Percentiles rank a stretch among this genome's conserved stretches.
These are phyloP conservation scores for Ceratocystis alfenasii DNA, from an alignment of 2,329 filamentous ascomycete genomes.

Conservation along the genomic window DNA sequence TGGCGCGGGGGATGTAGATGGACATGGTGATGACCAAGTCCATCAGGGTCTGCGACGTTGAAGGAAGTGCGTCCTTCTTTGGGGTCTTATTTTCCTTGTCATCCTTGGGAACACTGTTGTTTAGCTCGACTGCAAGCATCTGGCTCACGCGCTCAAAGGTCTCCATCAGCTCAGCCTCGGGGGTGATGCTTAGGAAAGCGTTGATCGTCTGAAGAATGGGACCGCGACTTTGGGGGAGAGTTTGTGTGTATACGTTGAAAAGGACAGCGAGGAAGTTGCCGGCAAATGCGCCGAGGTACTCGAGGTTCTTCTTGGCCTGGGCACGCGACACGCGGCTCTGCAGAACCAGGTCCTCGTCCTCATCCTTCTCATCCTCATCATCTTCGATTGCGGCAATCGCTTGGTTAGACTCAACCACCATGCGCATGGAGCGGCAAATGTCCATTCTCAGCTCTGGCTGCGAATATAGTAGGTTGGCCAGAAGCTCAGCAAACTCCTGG, in stretches of 20 bases:
- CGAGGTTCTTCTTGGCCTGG: slow-evolving; percentile 64
- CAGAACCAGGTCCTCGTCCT: slow-evolving; percentile 59
- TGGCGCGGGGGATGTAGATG: slow-evolving; percentile 77
- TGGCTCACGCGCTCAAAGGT: slow-evolving; percentile 80
- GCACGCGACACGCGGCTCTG: slow-evolving; percentile 67
- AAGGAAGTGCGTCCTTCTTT: slow-evolving; percentile 61
- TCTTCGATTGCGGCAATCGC: slow-evolving; percentile 59
- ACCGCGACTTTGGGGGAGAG: slow-evolving; percentile 79
- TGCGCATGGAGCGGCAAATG: slow-evolving; percentile 75
- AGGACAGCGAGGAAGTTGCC: slow-evolving; percentile 86
- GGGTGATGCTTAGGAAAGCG: slow-evolving; percentile 80
- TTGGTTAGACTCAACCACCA: slow-evolving; percentile 83
- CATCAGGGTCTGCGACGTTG: slow-evolving; percentile 88
- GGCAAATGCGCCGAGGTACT: slow-evolving; percentile 66
- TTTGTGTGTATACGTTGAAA: slow-evolving; percentile 99
- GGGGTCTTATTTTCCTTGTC: slow-evolving; percentile 52
- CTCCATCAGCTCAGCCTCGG: slow-evolving; percentile 63
- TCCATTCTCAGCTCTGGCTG: slow-evolving; percentile 79
- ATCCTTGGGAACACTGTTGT: slow-evolving; percentile 41
- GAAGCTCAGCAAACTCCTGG: slow-evolving; percentile 74
- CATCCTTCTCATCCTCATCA: slow-evolving; percentile 44
- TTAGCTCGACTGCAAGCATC: slow-evolving; percentile 65
- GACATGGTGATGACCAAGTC: slow-evolving; percentile 95
- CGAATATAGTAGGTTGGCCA: slow-evolving; percentile 85
- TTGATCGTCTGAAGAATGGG: slow-evolving; percentile 92